Evolutionary conservation across 148 eudicot species (phyloP).

Genomic region (Cornus controversa): DNA sequence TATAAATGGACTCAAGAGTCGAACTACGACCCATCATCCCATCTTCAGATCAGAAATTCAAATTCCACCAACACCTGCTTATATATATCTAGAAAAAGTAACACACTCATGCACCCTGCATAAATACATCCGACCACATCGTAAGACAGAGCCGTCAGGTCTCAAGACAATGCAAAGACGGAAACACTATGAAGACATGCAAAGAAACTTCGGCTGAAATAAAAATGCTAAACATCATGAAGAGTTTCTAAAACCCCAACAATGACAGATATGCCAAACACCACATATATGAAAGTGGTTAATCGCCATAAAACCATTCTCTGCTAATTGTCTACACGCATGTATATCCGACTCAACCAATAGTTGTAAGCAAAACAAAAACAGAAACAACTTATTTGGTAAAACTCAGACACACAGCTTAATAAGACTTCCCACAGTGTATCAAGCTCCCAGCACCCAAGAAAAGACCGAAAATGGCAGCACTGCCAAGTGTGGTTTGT

Average conservation of each 20-base stretch:
- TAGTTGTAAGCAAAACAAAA: slow-evolving; percentile 10
- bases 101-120: too few relatives aligned
- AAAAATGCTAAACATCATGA: background rate
- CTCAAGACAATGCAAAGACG: too few relatives aligned
- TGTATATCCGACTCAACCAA: background rate
- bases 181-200: background rate
- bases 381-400: background rate
- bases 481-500: slow-evolving; percentile 90
- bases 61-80: too few relatives aligned
- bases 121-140: too few relatives aligned
- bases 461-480: slow-evolving; percentile 89
- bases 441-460: slow-evolving; percentile 95
- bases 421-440: slow-evolving; percentile 87
- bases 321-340: slow-evolving; percentile 3
- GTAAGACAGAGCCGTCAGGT: too few relatives aligned
- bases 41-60: too few relatives aligned
- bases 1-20: too few relatives aligned
- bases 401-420: slow-evolving; percentile 5
- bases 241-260: background rate
- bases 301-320: background rate
- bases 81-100: too few relatives aligned
- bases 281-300: background rate
- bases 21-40: too few relatives aligned
- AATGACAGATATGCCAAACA: too few relatives aligned
- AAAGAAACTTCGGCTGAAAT: background rate